phyloP scores from a whole-genome alignment of 805 yeast species.

The Priceomyces haplophilus region DNA sequence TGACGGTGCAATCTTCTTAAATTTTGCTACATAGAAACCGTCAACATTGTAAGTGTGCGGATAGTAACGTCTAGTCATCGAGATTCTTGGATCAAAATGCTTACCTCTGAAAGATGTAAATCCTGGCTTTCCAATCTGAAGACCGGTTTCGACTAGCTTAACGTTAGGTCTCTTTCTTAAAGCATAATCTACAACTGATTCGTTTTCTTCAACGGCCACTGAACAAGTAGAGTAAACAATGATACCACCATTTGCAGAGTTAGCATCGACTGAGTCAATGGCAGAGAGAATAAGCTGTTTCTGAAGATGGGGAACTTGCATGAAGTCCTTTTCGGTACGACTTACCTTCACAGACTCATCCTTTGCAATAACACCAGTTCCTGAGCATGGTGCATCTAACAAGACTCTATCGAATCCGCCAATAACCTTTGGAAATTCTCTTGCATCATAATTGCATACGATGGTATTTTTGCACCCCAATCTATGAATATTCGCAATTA shows the following conservation, averaged over 20 bases:
- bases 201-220: conserved; percentile 97
- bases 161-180: conserved; percentile 95
- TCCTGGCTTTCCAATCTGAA: conserved; percentile 94
- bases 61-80: conserved; percentile 88
- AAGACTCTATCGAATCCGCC: conserved; percentile 97
- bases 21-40: conserved; percentile 97
- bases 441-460: conserved; percentile 96
- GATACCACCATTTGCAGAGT: conserved; percentile 86
- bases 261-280: conserved; percentile 94
- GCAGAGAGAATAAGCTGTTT: conserved; percentile 92
- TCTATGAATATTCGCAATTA: conserved; percentile 96
- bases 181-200: conserved; percentile 97
- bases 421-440: conserved; percentile 96
- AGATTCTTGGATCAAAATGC: conserved; percentile 72
- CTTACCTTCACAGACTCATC: conserved; percentile 91
- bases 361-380: conserved; percentile 98
- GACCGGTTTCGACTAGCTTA: conserved; percentile 85
- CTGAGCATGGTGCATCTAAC: conserved; percentile 98
- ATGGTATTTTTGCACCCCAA: conserved; percentile 94
- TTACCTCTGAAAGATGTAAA: conserved; percentile 92
- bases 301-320: conserved; percentile 94
- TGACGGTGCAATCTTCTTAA: conserved; percentile 84
- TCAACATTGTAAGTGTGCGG: conserved; percentile 99
- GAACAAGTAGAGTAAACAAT: conserved; percentile 98
- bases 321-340: conserved; percentile 94